phyloP scores from a whole-genome alignment of 345 rosid species.

The Eucalyptus sp. region DNA sequence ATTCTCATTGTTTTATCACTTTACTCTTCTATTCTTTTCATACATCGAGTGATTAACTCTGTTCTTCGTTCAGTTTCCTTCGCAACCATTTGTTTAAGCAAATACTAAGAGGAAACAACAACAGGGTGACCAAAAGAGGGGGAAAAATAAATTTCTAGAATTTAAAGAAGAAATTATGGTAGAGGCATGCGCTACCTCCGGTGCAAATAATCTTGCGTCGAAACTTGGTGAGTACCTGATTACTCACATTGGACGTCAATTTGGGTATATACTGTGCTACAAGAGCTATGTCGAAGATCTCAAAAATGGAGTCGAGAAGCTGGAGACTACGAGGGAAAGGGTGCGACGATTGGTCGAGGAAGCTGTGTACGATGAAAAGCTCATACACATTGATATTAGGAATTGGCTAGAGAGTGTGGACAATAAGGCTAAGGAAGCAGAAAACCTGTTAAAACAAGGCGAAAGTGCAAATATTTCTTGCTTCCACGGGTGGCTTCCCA shows the following conservation, averaged over 20 bases:
- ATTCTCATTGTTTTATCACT: neutral
- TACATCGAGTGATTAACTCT: neutral
- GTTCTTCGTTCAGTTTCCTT: neutral
- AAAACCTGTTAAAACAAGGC: fast-evolving
- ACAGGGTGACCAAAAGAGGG: neutral
- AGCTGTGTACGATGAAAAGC: fast-evolving
- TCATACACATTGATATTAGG: fast-evolving
- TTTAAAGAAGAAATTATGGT: neutral
- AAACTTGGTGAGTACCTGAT: neutral
- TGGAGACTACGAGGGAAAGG: neutral
- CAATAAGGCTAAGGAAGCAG: neutral
- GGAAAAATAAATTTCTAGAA: fast-evolving
- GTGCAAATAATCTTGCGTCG: fast-evolving
- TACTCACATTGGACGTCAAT: neutral
- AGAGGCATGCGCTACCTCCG: fast-evolving
- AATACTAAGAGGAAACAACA: neutral
- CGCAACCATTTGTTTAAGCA: neutral
- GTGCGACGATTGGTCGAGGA: fast-evolving
- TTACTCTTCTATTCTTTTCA: neutral
- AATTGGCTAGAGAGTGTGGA: neutral
- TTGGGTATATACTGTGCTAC: fast-evolving
- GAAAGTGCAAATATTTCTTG: neutral
- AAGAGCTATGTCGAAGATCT: fast-evolving
- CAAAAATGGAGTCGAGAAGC: fast-evolving
- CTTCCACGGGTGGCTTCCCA: neutral